These are phyloP conservation scores for Theobroma grandiflorum DNA, from an alignment of 441 rosid genomes.

Conservation along the genomic window DNA sequence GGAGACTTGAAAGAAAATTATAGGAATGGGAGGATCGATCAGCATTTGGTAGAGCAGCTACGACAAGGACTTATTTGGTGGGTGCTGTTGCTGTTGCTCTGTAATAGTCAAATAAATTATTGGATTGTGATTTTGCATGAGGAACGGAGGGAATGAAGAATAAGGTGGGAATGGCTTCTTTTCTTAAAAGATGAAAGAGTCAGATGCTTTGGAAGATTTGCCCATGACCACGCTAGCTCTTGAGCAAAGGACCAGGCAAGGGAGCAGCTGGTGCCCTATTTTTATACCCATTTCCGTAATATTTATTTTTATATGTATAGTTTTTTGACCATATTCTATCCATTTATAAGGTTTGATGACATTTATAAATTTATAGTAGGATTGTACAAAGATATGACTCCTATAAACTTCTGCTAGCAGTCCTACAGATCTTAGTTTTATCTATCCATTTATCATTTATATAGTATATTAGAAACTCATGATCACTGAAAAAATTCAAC, in stretches of 20 bases:
- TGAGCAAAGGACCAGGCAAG: background rate
- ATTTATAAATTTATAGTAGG: background rate
- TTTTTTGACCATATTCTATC: background rate
- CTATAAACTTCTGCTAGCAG: background rate
- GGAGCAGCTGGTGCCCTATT: background rate
- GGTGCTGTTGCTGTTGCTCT: constrained; percentile 33
- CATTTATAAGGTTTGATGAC: constrained; percentile 6
- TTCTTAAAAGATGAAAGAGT: background rate
- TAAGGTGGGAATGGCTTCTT: constrained; percentile 20
- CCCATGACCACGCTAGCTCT: background rate
- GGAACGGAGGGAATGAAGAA: constrained; percentile 22
- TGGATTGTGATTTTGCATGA: constrained; percentile 20
- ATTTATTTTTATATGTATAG: background rate
- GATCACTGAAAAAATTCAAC: background rate
- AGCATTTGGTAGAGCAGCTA: constrained; percentile 30
- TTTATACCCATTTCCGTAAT: background rate
- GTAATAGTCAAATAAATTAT: constrained; percentile 30
- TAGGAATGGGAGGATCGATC: constrained; percentile 21
- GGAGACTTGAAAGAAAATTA: constrained; percentile 46
- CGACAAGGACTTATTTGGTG: constrained; percentile 36
- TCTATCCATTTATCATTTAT: background rate
- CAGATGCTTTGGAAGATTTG: constrained; percentile 27
- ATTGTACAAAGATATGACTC: constrained; percentile 18
- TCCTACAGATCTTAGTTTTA: background rate
- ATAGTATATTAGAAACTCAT: background rate